These are phyloP conservation scores for Aspergillus sp. DNA, from an alignment of 2,329 filamentous ascomycete species.

Conservation along the genomic window DNA sequence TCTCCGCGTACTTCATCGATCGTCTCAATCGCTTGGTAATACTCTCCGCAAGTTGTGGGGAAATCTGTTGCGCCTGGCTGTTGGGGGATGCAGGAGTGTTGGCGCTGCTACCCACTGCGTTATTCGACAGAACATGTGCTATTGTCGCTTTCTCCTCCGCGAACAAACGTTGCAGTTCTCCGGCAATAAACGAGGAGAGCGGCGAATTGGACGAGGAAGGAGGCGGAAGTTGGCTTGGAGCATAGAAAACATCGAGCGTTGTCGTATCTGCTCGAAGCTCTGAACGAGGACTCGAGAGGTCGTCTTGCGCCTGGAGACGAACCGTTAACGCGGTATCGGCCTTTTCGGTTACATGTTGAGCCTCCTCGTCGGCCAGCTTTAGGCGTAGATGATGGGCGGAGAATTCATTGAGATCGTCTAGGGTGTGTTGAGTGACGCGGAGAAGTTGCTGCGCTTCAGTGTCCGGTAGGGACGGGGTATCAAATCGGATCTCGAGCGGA, in stretches of 20 bases:
- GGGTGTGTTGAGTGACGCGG: constrained; percentile 76
- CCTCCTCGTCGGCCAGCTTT: constrained; percentile 52
- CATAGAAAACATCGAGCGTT: constrained; percentile 75
- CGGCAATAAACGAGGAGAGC: constrained; percentile 74
- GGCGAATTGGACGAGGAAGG: constrained; percentile 68
- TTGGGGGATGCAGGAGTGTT: constrained; percentile 22
- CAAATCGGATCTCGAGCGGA: constrained; percentile 76
- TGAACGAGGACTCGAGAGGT: constrained; percentile 54
- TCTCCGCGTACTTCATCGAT: constrained; percentile 86
- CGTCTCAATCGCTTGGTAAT: constrained; percentile 71
- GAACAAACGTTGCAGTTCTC: constrained; percentile 75
- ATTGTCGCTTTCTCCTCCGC: constrained; percentile 86
- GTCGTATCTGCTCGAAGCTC: constrained; percentile 68
- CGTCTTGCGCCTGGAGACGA: constrained; percentile 59
- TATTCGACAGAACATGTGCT: constrained; percentile 67
- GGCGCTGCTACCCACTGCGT: constrained; percentile 23
- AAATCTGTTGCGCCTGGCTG: constrained; percentile 31
- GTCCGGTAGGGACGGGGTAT: constrained; percentile 64
- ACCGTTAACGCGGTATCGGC: constrained; percentile 65
- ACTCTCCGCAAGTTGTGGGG: constrained; percentile 55
- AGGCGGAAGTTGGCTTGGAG: constrained; percentile 66
- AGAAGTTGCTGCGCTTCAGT: constrained; percentile 72
- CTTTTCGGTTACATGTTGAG: constrained; percentile 19
- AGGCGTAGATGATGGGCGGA: constrained; percentile 79
- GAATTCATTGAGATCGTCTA: constrained; percentile 86